Conservation (phyloP, 495 filamentous ascomycete genomes). For the Podospora pseudocomata region DNA sequence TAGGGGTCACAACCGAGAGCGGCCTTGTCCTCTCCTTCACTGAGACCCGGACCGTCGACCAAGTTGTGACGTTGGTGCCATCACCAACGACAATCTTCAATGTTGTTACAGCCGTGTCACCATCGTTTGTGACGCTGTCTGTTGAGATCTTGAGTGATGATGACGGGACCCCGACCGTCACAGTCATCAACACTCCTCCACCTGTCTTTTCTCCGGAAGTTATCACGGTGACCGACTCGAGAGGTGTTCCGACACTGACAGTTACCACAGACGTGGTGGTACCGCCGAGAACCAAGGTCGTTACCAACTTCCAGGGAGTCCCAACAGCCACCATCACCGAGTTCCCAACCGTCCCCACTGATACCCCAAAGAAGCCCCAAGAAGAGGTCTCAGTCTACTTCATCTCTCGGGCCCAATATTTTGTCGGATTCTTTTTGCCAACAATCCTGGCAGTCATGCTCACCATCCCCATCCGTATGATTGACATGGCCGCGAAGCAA, state of each 20-base stretch:
- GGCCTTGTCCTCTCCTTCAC: slow-evolving; percentile 6
- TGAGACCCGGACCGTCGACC: slow-evolving; percentile 7
- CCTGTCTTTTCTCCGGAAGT: slow-evolving; percentile 28
- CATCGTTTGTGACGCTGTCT: slow-evolving; percentile 21
- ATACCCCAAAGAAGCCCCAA: slow-evolving; percentile 2
- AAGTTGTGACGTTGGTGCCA: slow-evolving; percentile 14
- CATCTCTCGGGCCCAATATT: slow-evolving; percentile 30
- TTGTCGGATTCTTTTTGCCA: slow-evolving; percentile 37
- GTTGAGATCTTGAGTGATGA: slow-evolving; percentile 24
- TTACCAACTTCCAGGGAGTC: slow-evolving; percentile 27
- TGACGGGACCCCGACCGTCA: slow-evolving; percentile 23
- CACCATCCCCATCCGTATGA: slow-evolving; percentile 35
- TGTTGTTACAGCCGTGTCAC: not conserved
- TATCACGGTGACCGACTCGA: slow-evolving; percentile 23
- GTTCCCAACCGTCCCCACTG: slow-evolving; percentile 26
- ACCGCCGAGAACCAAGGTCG: slow-evolving; percentile 17
- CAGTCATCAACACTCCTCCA: slow-evolving; percentile 26
- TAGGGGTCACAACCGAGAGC: not conserved
- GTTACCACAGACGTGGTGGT: slow-evolving; percentile 26
- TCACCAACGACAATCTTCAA: slow-evolving; percentile 15
- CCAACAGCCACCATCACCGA: slow-evolving; percentile 31
- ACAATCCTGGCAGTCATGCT: slow-evolving; percentile 32
- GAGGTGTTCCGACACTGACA: slow-evolving; percentile 28
- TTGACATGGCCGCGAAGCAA: slow-evolving; percentile 35
- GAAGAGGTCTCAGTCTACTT: slow-evolving; percentile 20